phyloP scores from a whole-genome alignment of 2,329 filamentous ascomycete genomes.

The Aspergillus terreus region DNA sequence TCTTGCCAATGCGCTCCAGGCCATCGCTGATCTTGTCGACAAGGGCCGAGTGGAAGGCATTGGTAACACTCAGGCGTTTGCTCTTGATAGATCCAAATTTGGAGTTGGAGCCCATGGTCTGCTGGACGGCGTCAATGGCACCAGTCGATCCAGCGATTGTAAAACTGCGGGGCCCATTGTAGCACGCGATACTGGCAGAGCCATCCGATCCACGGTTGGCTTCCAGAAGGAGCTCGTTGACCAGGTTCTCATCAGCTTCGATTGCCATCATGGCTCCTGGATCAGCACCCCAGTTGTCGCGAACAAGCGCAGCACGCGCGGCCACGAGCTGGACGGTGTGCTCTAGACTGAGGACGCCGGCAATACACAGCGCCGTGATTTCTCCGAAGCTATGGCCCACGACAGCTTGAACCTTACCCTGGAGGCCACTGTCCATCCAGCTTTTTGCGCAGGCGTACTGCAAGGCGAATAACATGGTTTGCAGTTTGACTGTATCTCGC shows the following conservation, averaged over 20 bases:
- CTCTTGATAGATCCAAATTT: too few species aligned
- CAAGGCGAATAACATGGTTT: too few species aligned
- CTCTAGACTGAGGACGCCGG: too few species aligned
- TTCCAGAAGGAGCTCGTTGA: neutral
- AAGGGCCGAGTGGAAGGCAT: constrained; percentile 48
- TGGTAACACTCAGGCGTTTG: constrained; percentile 38
- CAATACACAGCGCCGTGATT: too few species aligned
- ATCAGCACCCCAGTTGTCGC: constrained; percentile 29
- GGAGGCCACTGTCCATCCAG: too few species aligned
- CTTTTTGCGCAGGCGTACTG: too few species aligned
- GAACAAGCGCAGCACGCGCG: constrained; percentile 16
- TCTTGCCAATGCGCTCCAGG: constrained; percentile 21
- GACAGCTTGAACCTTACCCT: too few species aligned
- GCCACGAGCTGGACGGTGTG: too few species aligned
- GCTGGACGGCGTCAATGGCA: constrained; percentile 26
- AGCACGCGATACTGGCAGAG: constrained; percentile 42
- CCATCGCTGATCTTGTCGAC: constrained; percentile 32
- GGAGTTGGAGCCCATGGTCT: too few species aligned
- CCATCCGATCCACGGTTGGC: neutral
- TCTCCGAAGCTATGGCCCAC: too few species aligned
- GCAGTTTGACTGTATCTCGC: too few species aligned
- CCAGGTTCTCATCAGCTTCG: constrained; percentile 22
- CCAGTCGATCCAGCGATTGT: constrained; percentile 38
- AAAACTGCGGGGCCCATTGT: constrained; percentile 43
- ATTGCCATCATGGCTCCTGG: constrained; percentile 33